These are phyloP conservation scores for Cardamine resedifolia DNA, from an alignment of 345 rosid species.

Conservation along the genomic window DNA sequence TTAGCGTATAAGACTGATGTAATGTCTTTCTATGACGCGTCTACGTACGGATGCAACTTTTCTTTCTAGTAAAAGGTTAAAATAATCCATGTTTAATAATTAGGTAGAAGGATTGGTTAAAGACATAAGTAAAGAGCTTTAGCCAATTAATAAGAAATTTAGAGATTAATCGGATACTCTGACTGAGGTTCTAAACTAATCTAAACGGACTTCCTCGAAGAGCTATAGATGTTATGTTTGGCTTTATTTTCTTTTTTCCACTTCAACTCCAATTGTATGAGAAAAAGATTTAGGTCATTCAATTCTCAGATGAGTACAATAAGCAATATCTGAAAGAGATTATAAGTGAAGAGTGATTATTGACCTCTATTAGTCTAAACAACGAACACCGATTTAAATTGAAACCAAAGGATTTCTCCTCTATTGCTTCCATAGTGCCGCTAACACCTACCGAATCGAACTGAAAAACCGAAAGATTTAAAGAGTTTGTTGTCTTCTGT, in stretches of 20 bases:
- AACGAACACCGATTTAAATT: neutral
- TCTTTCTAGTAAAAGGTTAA: neutral
- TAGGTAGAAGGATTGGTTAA: neutral
- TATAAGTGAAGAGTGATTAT: neutral
- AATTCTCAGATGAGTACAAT: neutral
- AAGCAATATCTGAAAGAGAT: neutral
- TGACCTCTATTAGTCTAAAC: neutral
- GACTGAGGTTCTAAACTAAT: neutral
- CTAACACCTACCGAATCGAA: neutral
- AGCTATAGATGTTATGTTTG: neutral
- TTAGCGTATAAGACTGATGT: constrained; percentile 22
- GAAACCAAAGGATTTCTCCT: neutral
- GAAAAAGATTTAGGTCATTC: neutral
- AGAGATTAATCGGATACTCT: neutral
- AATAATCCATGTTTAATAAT: neutral
- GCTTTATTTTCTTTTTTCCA: neutral
- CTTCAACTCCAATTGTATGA: neutral
- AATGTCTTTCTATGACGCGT: constrained; percentile 2
- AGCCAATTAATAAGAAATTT: neutral
- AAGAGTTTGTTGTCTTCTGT: constrained; percentile 12
- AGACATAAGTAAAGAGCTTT: neutral
- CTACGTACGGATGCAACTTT: neutral
- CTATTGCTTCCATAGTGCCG: neutral
- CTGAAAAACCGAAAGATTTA: neutral
- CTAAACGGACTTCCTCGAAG: neutral